Percentiles rank a stretch among this genome's conserved stretches.
Conservation (phyloP, 2,329 filamentous ascomycete genomes). For the Phoma sp. region DNA sequence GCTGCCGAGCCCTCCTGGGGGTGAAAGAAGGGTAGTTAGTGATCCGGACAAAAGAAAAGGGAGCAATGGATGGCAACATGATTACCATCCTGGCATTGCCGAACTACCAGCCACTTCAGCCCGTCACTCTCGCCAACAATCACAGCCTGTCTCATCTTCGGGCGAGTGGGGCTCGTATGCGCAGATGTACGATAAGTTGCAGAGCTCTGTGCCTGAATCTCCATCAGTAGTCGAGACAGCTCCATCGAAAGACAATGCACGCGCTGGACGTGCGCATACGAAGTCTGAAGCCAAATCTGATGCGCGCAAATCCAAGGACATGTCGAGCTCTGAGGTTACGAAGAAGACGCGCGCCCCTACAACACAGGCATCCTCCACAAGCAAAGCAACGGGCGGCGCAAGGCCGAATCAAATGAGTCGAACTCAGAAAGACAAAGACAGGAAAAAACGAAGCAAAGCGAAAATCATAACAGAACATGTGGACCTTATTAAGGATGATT, state of each 20-base stretch:
- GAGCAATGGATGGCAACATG: conserved; percentile 16
- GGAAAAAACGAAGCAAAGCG: conserved; percentile 81
- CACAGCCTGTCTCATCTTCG: conserved; percentile 23
- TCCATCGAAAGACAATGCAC: neutral
- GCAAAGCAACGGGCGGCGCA: neutral
- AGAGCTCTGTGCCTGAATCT: conserved; percentile 4
- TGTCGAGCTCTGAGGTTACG: neutral
- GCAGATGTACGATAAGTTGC: conserved; percentile 9
- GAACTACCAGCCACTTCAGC: conserved; percentile 25
- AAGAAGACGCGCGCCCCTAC: neutral
- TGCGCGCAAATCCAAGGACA: neutral
- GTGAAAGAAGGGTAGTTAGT: conserved; percentile 24
- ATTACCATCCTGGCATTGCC: conserved; percentile 28
- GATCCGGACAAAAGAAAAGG: conserved; percentile 18
- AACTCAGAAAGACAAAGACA: conserved; percentile 83
- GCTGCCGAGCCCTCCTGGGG: conserved; percentile 36
- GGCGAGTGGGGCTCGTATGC: conserved; percentile 14
- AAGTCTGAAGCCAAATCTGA: neutral
- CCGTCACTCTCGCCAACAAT: conserved; percentile 50
- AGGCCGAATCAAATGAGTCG: conserved; percentile 65
- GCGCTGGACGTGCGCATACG: neutral
- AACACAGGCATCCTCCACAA: too few relatives aligned
- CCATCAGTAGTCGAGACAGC: neutral
- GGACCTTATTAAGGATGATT: conserved; percentile 94
- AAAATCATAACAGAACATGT: conserved; percentile 82